These are phyloP conservation scores for Sclerotinia glacialis DNA, from an alignment of 2,329 filamentous ascomycete species.

Conservation along the genomic window DNA sequence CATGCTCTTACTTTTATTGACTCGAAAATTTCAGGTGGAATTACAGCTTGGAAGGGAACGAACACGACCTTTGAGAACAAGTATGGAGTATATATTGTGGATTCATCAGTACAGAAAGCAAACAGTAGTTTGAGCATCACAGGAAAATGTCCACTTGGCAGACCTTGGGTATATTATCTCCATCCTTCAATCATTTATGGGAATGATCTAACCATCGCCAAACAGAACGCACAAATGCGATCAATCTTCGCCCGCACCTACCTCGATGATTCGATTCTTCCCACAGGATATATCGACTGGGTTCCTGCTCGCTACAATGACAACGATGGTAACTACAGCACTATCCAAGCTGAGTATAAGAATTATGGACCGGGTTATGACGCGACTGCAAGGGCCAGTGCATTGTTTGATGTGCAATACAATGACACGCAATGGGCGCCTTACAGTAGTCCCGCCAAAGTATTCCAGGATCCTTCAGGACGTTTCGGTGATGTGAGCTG, in stretches of 20 bases:
- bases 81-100: constrained; percentile 63
- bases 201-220: background rate
- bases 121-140: constrained; percentile 46
- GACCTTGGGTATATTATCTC: constrained; percentile 45
- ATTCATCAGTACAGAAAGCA: constrained; percentile 52
- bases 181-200: background rate
- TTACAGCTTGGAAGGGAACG: constrained; percentile 67
- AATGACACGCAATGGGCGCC: constrained; percentile 26
- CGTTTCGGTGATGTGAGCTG: constrained; percentile 31
- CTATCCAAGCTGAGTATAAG: constrained; percentile 53
- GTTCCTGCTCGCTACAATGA: constrained; percentile 23
- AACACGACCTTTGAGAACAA: constrained; percentile 66
- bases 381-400: constrained; percentile 41
- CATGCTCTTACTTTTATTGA: no score
- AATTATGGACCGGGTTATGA: constrained; percentile 53
- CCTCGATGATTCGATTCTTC: constrained; percentile 50
- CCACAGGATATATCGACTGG: constrained; percentile 53
- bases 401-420: constrained; percentile 28
- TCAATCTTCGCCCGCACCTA: constrained; percentile 51
- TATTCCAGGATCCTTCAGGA: constrained; percentile 31
- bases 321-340: constrained; percentile 38
- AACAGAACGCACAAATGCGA: constrained; percentile 47
- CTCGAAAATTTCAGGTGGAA: constrained; percentile 47
- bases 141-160: constrained; percentile 50
- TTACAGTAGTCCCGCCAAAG: constrained; percentile 27